phyloP scores from a whole-genome alignment of 306 rosid genomes.

The Sicyos edulis region DNA sequence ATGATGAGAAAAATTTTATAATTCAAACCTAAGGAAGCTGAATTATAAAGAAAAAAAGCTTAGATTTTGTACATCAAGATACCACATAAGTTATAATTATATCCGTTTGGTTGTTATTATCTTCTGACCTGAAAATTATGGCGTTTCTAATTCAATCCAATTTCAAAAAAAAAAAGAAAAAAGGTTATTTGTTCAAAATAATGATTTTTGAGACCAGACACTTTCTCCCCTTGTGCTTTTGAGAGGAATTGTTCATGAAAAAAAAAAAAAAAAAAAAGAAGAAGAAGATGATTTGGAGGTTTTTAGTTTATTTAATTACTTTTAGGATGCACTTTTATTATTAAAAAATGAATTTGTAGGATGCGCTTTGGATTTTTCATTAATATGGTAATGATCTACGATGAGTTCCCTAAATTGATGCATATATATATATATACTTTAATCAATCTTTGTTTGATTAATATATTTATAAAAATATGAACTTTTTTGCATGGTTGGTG shows the following conservation, averaged over 20 bases:
- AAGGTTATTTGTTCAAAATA: no score
- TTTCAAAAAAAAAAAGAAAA: no score
- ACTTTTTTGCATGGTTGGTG: conserved; percentile 1
- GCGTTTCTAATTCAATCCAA: no score
- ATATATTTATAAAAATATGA: neutral
- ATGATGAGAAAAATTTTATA: no score
- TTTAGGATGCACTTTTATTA: neutral
- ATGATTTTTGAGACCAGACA: neutral
- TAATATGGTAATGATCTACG: neutral
- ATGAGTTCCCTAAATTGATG: neutral
- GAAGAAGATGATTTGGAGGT: no score
- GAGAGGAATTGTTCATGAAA: neutral
- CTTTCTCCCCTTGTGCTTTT: neutral
- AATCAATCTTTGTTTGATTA: neutral
- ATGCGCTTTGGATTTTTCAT: neutral
- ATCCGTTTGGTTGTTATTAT: no score
- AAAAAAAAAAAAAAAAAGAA: neutral
- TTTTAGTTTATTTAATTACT: neutral
- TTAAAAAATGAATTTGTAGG: no score
- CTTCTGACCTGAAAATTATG: no score
- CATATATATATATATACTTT: neutral
- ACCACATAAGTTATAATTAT: no score
- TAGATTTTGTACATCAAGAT: no score
- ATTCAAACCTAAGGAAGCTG: no score
- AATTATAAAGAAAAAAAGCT: no score